phyloP scores from a whole-genome alignment of 805 yeast genomes.

The Monosporozyma aquatica region DNA sequence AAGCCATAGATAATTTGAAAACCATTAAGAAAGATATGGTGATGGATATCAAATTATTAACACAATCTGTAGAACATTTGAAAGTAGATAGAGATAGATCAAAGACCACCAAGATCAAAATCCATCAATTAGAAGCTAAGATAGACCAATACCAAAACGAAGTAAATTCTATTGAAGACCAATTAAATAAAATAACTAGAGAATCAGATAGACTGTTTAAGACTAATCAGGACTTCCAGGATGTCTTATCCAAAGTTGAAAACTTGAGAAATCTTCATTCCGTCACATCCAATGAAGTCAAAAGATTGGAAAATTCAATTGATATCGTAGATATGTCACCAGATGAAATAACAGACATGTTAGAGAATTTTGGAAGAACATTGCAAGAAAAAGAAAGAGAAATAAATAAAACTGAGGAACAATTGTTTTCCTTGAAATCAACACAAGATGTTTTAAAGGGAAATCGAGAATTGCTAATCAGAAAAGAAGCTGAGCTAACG shows the following conservation, averaged over 20 bases:
- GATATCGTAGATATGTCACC: conserved; percentile 25
- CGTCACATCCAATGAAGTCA: conserved; percentile 42
- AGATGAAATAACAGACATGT: conserved; percentile 32
- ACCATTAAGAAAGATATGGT: conserved; percentile 67
- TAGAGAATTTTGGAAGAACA: conserved; percentile 35
- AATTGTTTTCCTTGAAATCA: conserved; percentile 18
- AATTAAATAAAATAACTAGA: conserved; percentile 45
- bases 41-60: conserved; percentile 62
- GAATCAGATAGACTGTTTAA: conserved; percentile 59
- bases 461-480: conserved; percentile 32
- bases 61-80: conserved; percentile 71
- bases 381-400: conserved; percentile 26
- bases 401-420: conserved; percentile 19
- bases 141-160: conserved; percentile 40
- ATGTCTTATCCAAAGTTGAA: conserved; percentile 54
- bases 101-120: conserved; percentile 41
- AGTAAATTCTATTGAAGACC: conserved; percentile 39
- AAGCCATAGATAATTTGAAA: conserved; percentile 76
- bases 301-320: conserved; percentile 33
- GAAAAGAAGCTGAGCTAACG: conserved; percentile 42
- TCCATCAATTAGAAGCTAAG: conserved; percentile 35
- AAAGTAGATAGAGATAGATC: conserved; percentile 69
- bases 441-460: conserved; percentile 25
- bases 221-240: conserved; percentile 74
- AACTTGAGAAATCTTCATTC: conserved; percentile 41